Conservation (phyloP, 2,329 filamentous ascomycete species). For the Diplodia intermedia region DNA sequence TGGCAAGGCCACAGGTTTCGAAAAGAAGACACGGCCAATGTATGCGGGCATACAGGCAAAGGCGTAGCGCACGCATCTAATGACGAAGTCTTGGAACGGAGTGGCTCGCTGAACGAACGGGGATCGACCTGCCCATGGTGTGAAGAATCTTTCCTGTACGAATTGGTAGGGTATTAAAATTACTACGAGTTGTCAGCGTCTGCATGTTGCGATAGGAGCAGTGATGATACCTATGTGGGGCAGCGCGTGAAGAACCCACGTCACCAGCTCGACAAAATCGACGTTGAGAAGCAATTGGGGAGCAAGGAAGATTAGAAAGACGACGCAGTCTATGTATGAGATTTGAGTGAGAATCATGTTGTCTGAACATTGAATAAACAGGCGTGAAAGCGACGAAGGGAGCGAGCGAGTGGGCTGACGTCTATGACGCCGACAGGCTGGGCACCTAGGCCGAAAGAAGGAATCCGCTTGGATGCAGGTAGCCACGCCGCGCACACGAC, state of each 20-base stretch:
- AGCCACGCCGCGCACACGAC: conserved; percentile 7
- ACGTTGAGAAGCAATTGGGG: conserved; percentile 75
- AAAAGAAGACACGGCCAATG: conserved; percentile 79
- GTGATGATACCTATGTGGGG: conserved; percentile 70
- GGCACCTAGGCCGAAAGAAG: conserved; percentile 26
- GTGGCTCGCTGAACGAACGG: conserved; percentile 74
- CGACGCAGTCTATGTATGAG: conserved; percentile 76
- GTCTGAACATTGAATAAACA: background rate
- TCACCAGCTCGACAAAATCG: conserved; percentile 65
- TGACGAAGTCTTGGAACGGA: conserved; percentile 77
- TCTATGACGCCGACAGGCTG: conserved; percentile 25
- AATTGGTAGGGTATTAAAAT: conserved; percentile 66
- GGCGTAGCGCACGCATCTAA: conserved; percentile 78
- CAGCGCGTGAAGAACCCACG: conserved; percentile 66
- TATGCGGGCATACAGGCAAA: conserved; percentile 73
- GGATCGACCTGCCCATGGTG: conserved; percentile 54
- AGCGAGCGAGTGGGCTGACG: conserved; percentile 18
- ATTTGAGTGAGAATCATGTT: conserved; percentile 76
- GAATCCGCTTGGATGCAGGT: background rate
- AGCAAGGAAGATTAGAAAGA: conserved; percentile 73
- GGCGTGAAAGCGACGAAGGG: background rate
- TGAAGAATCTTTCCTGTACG: conserved; percentile 64
- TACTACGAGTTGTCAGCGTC: conserved; percentile 53
- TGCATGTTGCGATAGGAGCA: conserved; percentile 28
- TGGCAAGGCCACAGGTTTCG: conserved; percentile 72